Conservation (phyloP, 192 early-diverging fungal genomes). For the Podila minutissima region DNA sequence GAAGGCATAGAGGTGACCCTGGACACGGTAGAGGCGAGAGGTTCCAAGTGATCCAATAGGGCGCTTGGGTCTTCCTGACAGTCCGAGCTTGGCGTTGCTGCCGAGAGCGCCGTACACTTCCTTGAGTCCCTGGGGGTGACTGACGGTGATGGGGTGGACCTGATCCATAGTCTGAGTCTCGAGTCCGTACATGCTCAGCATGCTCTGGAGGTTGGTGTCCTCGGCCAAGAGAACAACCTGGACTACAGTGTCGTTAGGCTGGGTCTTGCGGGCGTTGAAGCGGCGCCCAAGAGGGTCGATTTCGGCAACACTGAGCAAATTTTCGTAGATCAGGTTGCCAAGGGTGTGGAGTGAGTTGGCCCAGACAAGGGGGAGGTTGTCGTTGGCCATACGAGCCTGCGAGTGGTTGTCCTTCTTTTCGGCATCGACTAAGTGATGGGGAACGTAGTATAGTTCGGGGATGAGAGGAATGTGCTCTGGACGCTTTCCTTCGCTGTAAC, state of each 20-base stretch:
- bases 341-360: constrained; percentile 82
- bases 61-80: constrained; percentile 81
- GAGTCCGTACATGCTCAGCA: constrained; percentile 73
- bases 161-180: constrained; percentile 79
- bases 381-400: constrained; percentile 76
- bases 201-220: constrained; percentile 70
- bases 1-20: constrained; percentile 83
- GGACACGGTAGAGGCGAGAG: constrained; percentile 79
- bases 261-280: constrained; percentile 56
- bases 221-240: constrained; percentile 82
- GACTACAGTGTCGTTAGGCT: constrained; percentile 65
- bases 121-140: constrained; percentile 73
- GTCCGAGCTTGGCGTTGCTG: constrained; percentile 75
- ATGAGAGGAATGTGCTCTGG: constrained; percentile 59
- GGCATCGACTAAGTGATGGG: constrained; percentile 68
- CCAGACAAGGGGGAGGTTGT: constrained; percentile 89
- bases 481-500: constrained; percentile 9
- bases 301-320: constrained; percentile 76
- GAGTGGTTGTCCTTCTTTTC: constrained; percentile 73
- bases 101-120: constrained; percentile 80
- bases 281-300: constrained; percentile 83
- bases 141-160: constrained; percentile 70
- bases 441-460: constrained; percentile 84
- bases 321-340: constrained; percentile 77
- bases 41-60: constrained; percentile 82